Base-by-base conservation (phyloP, 148 eudicot genomes). In the Fagopyrum esculentum region DNA sequence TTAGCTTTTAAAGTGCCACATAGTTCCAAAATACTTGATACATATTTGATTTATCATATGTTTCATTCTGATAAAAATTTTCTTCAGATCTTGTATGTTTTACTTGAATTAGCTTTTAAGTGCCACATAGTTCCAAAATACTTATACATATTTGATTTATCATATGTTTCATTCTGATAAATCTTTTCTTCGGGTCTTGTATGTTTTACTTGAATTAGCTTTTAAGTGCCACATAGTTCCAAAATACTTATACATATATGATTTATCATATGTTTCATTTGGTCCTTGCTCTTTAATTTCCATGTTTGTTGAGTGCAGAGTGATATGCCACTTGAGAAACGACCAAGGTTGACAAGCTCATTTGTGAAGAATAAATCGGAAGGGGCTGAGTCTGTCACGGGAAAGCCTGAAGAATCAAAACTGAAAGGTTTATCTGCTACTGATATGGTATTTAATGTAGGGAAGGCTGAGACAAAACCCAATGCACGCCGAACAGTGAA, bases 281-380 rank as follows among this genome's bases (percentile, higher is more conserved):
- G 43, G 11, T 61, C 40, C 40, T 61, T 61, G 30, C 13, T 29
- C 8, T 61, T 61, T 10, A 29, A 9, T 29, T 12, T 26, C 15
- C 12, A 12, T 29, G 40, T 61, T 61, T 61, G 40, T 3, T 61
- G 43, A 26, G 68, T 61, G 43, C 15, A 94, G 98, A 85, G 87
- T 72, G 96, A 94, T 80, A 79, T 83, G 15, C 98, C 97, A 9
- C 85, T 71, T 48, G 96, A 88, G 69, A 94, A 94, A 61, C 82
- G 97, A 56, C 80, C 74, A 44, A 91, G 84, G 86, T 50, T 83
- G 75, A 91, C 83, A 64, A 82, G 72, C 64, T 77, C 89, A 64
- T 30, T 60, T 26, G 86, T 82, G 35, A 56, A 73, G 19, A 83
- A 77, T 75, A 86, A 74, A 74, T 45, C 19, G 17, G 51, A 29